Base-by-base conservation (phyloP, 1,139 yeast genomes). In the Saccharomyces uvarum region DNA sequence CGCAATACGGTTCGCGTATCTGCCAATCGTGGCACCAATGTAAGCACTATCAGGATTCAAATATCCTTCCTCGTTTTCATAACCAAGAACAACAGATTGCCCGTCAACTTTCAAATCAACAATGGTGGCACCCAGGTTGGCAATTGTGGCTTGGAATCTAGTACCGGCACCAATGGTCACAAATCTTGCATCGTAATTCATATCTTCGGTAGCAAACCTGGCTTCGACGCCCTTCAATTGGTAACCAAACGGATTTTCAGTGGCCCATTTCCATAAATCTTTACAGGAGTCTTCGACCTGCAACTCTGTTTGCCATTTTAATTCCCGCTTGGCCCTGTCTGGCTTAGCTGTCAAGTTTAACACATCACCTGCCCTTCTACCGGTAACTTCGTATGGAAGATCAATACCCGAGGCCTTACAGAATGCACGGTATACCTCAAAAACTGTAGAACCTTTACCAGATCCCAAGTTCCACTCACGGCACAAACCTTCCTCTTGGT, bases 391-490 rank as follows among this genome's bases (percentile, higher is more conserved):
- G 66, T 78, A 82, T 3, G 91, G 88, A 54, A 86, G 76, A 49
- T 80, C 77, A 54, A 77, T 74, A 49, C 90, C 90, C n/a, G 82
- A 84, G 9, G 87, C 88, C 56, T 76, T 77, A 67, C 82, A 77
- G 69, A 87, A 87, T 1, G 88, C 85, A 57, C 78, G 67, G 65
- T 82, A 79, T 52, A 87, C 85, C 62, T 88, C 91, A 55, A 86
- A 75, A 5, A 87, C 95, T 1, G 95, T 86, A 7, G 86, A 77
- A 4, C 95, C 95, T 48, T 76, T 79, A 50, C 95, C 95, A 26
- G 93, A 83, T 49, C 95, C 95, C 59, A 87, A 77, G 67, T 88
- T 88, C 95, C 95, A 88, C 66, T 83, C 93, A 54, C 91, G 77
- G 66, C 79, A 82, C 56, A 81, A 74, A 4, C 88, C 88, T 32